Base-by-base conservation (phyloP, 2,329 filamentous ascomycete genomes). In the Ophiostoma himal-ulmi region DNA sequence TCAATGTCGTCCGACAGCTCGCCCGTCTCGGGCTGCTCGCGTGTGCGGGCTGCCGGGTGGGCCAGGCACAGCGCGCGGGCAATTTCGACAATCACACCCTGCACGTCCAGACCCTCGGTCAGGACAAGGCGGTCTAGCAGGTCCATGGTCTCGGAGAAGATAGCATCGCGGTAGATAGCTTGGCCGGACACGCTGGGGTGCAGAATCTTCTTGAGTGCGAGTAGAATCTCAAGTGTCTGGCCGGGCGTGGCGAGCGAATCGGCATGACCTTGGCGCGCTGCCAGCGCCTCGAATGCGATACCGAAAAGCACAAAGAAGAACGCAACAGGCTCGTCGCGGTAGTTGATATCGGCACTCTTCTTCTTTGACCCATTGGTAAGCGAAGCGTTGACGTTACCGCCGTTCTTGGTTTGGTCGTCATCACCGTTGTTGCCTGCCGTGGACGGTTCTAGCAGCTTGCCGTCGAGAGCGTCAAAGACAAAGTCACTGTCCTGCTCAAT, bases 251-350 rank as follows among this genome's bases (percentile, higher is more conserved):
- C 89, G 39, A 93, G 84, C 68, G 89, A 83, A 74, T 91, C 89
- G 44, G 81, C 82, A 67, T 86, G 84, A 30, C 87, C 86, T 5
- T 91, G 89, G 66, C 93, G 89, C 7, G 92, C 93, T 8, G 94
- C 94, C 30, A 99, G 86, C 22, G 96, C 94, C 80, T 99, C 96
- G 75, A 99, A 98, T 0, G 94, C 93, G 71, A 99, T 89, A 13
- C 95, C 95, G 75, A 98, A 99, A 0, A 99, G 85, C 17, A 99
- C 94, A 76, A 99, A 99, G 83, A 99, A 99, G 84, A 99, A 99
- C 0, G 95, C 95, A 1, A 98, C 93, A 0, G 95, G 95, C 78
- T 99, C 95, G 77, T 98, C 94, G 67, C 95, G 91, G 78, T 99
- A 99, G 79, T 98, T 98, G 81, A 99, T 98, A 74, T 94, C 92